These are phyloP conservation scores for Hypoxylon sp. DNA, from an alignment of 2,329 filamentous ascomycete genomes.

Conservation along the genomic window DNA sequence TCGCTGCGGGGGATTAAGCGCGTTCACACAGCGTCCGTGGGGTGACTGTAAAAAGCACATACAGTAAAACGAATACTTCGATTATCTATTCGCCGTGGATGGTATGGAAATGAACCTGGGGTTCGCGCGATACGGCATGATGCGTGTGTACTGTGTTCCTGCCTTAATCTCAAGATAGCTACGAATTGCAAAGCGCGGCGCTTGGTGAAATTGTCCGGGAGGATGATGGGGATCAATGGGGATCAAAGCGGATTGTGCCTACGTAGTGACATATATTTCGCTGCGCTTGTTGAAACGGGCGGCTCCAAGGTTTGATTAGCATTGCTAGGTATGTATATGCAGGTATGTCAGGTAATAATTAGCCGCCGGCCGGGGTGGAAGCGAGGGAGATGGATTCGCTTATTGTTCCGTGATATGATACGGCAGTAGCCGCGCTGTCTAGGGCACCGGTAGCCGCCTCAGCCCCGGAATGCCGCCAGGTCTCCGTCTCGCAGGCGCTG, in stretches of 20 bases:
- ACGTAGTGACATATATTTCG: neutral
- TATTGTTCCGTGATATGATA: constrained; percentile 22
- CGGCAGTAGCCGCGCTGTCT: constrained; percentile 36
- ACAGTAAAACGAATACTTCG: neutral
- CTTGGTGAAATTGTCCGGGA: constrained; percentile 29
- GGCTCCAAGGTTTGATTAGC: constrained; percentile 24
- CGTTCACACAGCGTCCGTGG: constrained; percentile 14
- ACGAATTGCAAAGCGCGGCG: constrained; percentile 30
- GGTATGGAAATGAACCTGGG: constrained; percentile 27
- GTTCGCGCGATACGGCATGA: constrained; percentile 23
- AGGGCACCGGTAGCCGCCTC: constrained; percentile 36
- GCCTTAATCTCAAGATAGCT: constrained; percentile 10
- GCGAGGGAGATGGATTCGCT: constrained; percentile 5
- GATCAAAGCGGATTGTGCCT: constrained; percentile 4
- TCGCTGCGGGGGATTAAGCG: constrained; percentile 30
- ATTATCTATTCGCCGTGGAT: neutral
- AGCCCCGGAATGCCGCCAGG: constrained; percentile 46
- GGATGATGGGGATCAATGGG: neutral
- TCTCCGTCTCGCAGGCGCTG: constrained; percentile 32
- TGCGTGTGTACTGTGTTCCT: constrained; percentile 3
- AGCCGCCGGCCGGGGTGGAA: neutral
- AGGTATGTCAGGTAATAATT: neutral
- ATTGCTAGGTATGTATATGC: neutral
- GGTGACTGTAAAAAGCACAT: neutral
- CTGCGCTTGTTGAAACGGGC: constrained; percentile 41